phyloP scores from a whole-genome alignment of 2,329 filamentous ascomycete genomes.

The Truncatella angustata region DNA sequence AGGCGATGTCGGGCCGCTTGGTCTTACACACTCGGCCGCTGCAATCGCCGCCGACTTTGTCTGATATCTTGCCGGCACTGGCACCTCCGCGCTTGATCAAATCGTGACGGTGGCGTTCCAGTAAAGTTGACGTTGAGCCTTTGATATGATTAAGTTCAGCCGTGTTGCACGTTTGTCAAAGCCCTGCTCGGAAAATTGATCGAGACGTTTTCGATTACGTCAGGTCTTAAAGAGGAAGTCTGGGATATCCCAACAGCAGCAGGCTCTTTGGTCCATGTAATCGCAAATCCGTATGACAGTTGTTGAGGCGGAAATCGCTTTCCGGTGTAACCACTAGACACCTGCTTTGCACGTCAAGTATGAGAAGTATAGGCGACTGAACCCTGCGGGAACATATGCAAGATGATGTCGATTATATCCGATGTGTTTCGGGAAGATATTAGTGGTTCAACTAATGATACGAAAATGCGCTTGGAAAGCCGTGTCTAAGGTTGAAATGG shows the following conservation, averaged over 20 bases:
- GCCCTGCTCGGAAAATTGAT: not conserved
- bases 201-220: not conserved
- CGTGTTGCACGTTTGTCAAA: constrained; percentile 1
- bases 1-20: constrained; percentile 5
- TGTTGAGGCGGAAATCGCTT: constrained; percentile 8
- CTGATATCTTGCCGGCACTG: not conserved
- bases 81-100: not conserved
- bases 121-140: not conserved
- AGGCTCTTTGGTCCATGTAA: constrained; percentile 21
- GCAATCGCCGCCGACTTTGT: not conserved
- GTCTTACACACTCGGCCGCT: not conserved
- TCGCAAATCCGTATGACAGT: not conserved
- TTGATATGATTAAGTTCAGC: not conserved
- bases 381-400: constrained; percentile 10
- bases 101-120: not conserved
- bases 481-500: too few relatives aligned
- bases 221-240: constrained; percentile 14
- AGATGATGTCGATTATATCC: constrained; percentile 4
- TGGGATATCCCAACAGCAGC: constrained; percentile 16
- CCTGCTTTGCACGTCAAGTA: too few relatives aligned
- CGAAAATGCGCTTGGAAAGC: too few relatives aligned
- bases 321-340: constrained; percentile 11
- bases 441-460: not conserved
- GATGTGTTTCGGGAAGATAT: not conserved
- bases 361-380: constrained; percentile 17